Conservation (phyloP, 1,284 basidiomycete species). For the Albatrellus sp. region DNA sequence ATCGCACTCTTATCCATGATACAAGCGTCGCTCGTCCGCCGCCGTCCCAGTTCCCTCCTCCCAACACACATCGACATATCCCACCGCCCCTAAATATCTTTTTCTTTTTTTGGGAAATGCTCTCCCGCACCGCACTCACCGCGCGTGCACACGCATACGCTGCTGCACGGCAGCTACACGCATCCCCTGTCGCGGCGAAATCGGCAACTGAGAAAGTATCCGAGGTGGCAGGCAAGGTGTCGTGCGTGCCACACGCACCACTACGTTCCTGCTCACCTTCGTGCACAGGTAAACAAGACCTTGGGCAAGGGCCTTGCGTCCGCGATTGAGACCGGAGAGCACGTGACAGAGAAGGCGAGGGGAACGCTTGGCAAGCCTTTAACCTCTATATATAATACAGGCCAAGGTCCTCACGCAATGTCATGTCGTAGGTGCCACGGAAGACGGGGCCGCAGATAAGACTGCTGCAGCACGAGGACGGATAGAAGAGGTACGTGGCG, state of each 20-base stretch:
- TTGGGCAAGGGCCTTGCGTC: conserved; percentile 47
- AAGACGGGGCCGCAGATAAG: conserved; percentile 20
- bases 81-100: no score
- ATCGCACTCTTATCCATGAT: no score
- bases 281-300: conserved; percentile 43
- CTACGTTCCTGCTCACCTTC: not conserved
- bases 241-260: conserved; percentile 6
- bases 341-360: conserved; percentile 41
- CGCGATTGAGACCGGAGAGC: conserved; percentile 52
- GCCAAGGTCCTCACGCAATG: no score
- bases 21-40: no score
- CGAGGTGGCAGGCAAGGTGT: conserved; percentile 46
- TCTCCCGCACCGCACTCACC: not conserved
- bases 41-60: no score
- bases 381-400: not conserved
- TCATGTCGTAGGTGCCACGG: conserved; percentile 14
- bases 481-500: no score
- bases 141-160: not conserved
- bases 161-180: conserved; percentile 29
- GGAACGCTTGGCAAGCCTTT: conserved; percentile 36
- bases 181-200: conserved; percentile 32
- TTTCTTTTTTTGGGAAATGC: no score
- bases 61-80: no score
- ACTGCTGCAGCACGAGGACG: not conserved
- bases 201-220: conserved; percentile 51